These are phyloP conservation scores for Aspergillus nomiae DNA, from an alignment of 2,329 filamentous ascomycete genomes.

Conservation along the genomic window DNA sequence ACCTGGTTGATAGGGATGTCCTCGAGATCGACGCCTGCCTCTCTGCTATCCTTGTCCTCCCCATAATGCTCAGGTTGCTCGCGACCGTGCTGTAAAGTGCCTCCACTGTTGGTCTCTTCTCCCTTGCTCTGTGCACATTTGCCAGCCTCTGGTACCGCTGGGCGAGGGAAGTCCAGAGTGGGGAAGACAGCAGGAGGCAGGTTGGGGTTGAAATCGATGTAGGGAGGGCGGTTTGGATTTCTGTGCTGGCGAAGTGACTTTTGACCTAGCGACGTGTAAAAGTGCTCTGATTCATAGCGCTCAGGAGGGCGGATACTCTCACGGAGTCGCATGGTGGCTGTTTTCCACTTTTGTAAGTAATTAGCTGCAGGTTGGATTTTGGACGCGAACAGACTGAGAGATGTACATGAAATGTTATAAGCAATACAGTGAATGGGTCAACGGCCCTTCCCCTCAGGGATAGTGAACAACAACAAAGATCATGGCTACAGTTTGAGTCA, in stretches of 20 bases:
- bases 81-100: background rate
- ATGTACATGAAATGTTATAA: background rate
- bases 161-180: constrained; percentile 30
- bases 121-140: background rate
- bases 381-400: background rate
- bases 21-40: constrained; percentile 6
- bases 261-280: constrained; percentile 16
- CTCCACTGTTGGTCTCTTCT: background rate
- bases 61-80: background rate
- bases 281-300: constrained; percentile 25
- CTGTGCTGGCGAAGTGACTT: constrained; percentile 16
- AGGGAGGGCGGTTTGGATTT: constrained; percentile 16
- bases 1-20: constrained; percentile 17
- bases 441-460: background rate
- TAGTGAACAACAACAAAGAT: background rate
- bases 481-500: background rate
- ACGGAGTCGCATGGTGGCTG: constrained; percentile 35
- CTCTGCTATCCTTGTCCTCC: background rate
- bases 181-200: constrained; percentile 46
- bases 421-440: background rate
- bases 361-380: background rate
- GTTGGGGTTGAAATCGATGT: constrained; percentile 41
- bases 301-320: constrained; percentile 31
- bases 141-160: background rate
- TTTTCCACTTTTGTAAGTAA: background rate